phyloP scores from a whole-genome alignment of 2,329 filamentous ascomycete species.

The Helicocarpus griseus region DNA sequence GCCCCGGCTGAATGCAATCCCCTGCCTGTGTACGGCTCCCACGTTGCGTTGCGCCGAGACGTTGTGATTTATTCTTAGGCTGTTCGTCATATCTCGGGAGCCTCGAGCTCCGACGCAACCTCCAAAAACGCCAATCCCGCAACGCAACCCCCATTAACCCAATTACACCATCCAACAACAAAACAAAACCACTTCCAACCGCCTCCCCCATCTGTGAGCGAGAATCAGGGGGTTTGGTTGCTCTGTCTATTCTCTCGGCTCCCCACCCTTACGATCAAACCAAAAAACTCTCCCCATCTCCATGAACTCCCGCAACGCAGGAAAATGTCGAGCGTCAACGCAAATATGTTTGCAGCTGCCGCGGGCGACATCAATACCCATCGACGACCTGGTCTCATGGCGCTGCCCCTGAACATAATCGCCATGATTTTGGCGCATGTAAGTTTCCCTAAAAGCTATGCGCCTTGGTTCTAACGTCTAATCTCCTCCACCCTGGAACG shows the following conservation, averaged over 20 bases:
- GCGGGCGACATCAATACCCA: conserved; percentile 5
- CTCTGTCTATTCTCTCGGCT: not conserved
- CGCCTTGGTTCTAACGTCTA: not conserved
- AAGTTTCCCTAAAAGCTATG: conserved; percentile 16
- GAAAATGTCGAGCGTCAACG: conserved; percentile 31
- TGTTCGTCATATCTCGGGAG: too few species aligned
- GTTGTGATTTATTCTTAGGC: too few species aligned
- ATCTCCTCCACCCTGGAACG: not conserved
- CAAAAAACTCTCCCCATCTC: not conserved
- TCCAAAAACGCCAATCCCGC: too few species aligned
- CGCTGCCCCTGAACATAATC: conserved; percentile 49
- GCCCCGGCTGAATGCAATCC: too few species aligned
- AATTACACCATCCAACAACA: not conserved
- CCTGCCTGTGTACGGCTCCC: too few species aligned
- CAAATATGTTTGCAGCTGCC: conserved; percentile 32
- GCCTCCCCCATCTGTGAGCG: not conserved
- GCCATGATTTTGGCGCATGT: conserved; percentile 48
- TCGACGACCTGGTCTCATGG: conserved; percentile 20
- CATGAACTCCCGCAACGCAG: not conserved
- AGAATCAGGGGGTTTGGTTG: not conserved
- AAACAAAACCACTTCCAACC: not conserved
- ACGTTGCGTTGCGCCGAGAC: too few species aligned
- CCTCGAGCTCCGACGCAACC: too few species aligned
- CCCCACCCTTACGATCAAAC: not conserved
- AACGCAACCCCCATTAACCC: too few species aligned